Evolutionary conservation across 2,329 filamentous ascomycete species (phyloP).

Genomic region (Colletotrichum navitas): DNA sequence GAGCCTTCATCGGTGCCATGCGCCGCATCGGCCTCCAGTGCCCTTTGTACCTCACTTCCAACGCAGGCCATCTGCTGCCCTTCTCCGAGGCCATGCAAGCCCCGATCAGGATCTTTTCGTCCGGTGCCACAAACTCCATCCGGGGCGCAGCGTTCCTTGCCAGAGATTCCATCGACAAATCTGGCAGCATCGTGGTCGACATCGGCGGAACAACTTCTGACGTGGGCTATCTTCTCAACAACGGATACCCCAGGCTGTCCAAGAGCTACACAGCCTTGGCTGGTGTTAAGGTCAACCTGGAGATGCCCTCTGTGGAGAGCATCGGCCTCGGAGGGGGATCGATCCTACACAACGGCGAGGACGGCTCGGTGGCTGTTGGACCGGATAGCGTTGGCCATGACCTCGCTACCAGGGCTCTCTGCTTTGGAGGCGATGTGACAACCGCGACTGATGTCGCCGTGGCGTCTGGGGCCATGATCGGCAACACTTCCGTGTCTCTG

Average conservation of each 20-base stretch:
- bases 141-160: slow-evolving; percentile 44
- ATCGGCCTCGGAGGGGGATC: slow-evolving; percentile 45
- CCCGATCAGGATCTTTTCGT: slow-evolving; percentile 45
- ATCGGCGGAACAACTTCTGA: slow-evolving; percentile 46
- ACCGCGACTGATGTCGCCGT: slow-evolving; percentile 47
- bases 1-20: slow-evolving; percentile 60
- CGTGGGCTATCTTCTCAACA: slow-evolving; percentile 44
- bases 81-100: slow-evolving; percentile 44
- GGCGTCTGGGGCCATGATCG: slow-evolving; percentile 20
- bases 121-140: slow-evolving; percentile 46
- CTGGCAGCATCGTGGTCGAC: slow-evolving; percentile 44
- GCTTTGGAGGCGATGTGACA: slow-evolving; percentile 44
- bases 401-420: slow-evolving; percentile 42
- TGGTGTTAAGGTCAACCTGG: slow-evolving; percentile 45
- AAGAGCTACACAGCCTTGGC: slow-evolving; percentile 45
- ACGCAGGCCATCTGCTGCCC: slow-evolving; percentile 56
- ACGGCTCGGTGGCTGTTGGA: slow-evolving; percentile 41
- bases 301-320: slow-evolving; percentile 46
- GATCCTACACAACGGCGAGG: slow-evolving; percentile 23
- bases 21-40: slow-evolving; percentile 54
- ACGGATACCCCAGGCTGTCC: slow-evolving; percentile 44
- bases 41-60: slow-evolving; percentile 62
- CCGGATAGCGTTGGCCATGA: slow-evolving; percentile 47
- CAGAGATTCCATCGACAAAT: slow-evolving; percentile 22
- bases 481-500: slow-evolving; percentile 20